Base-by-base conservation (phyloP, 352 stramenopile species). In the Globisporangium okanoganense region DNA sequence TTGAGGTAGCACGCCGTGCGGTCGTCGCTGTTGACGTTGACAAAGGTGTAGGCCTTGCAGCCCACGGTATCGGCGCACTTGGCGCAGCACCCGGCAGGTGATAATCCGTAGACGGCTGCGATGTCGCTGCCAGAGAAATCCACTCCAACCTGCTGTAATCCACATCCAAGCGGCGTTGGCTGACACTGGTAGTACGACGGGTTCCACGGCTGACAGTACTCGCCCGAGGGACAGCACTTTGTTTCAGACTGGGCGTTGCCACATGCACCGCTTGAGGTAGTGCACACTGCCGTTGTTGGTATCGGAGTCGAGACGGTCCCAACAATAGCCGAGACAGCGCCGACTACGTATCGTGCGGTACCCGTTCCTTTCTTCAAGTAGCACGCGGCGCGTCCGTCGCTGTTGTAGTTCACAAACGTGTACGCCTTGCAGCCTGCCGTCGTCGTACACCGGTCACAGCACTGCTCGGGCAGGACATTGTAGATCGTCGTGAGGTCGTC, bases 31-130 rank as follows among this genome's bases (percentile, higher is more conserved):
- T 66, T 66, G 31, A 22, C 33, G 52, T 70, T 66, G 36, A 89
- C 50, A 38, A 82, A 86, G 33, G 77, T 82, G 70, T 85, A 87
- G 5, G 73, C 79, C 64, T 73, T 70, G 58, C 79, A 87, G 3
- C 72, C 72, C 7, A 38, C 64, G 2, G 70, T 82, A 14, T 66
- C 54, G 44, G 73, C 62, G 51, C 79, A 88, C 47, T 73, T 65
- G 25, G 62, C 61, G 53, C 76, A 85, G 69, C 78, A 88, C n/a
- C 27, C 41, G 1, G 41, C 2, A 14, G 41, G 41, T 27, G 0
- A 12, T 10, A n/a, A 3, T 3, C 48, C 40, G 41, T 64, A 64
- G 51, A 61, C 24, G 14, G 55, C 53, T 13, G 22, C 9, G 10
- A 61, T 25, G 27, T 61, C 55, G 27, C 40, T 20, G 6, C 55